A percentile compares a stretch with the other conserved stretches of the same genome.
Evolutionary conservation across 768 basidiomycete genomes (phyloP).

Genomic region (Mrakia blollopis): DNA sequence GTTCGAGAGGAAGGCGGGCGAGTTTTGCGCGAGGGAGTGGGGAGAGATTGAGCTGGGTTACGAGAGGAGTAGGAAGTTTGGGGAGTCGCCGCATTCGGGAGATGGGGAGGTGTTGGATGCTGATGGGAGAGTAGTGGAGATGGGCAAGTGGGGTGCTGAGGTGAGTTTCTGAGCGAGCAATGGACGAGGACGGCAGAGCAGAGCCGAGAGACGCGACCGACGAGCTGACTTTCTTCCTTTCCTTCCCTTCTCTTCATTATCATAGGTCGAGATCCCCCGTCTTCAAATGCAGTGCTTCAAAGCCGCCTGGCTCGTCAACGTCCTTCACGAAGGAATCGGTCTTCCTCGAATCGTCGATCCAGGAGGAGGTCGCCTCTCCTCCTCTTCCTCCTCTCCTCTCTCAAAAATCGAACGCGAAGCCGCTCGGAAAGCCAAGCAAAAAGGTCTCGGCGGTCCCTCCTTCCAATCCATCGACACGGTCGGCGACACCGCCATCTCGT

Average conservation of each 20-base stretch:
- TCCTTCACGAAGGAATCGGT: slow-evolving; percentile 91
- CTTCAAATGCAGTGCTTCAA: slow-evolving; percentile 99
- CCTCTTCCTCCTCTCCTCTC: background rate
- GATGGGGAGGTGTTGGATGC: slow-evolving; percentile 42
- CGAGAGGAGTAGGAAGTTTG: slow-evolving; percentile 48
- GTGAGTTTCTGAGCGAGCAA: slow-evolving; percentile 46
- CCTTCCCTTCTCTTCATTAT: background rate
- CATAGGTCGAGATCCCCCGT: slow-evolving; percentile 69
- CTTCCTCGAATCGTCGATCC: slow-evolving; percentile 81
- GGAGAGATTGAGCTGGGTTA: slow-evolving; percentile 53
- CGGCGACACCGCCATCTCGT: slow-evolving; percentile 86
- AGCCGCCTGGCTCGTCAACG: slow-evolving; percentile 94
- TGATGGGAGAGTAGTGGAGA: slow-evolving; percentile 26
- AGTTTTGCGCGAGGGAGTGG: slow-evolving; percentile 82
- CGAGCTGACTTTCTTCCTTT: too few species aligned
- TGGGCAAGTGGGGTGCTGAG: slow-evolving; percentile 44
- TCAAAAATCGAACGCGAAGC: slow-evolving; percentile 56
- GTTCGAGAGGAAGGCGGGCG: slow-evolving; percentile 85
- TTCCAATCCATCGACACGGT: slow-evolving; percentile 94
- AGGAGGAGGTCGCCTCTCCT: background rate
- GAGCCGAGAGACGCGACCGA: background rate
- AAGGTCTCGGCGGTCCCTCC: slow-evolving; percentile 67
- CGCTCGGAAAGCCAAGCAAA: slow-evolving; percentile 67
- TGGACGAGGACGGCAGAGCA: background rate
- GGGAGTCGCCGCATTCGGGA: slow-evolving; percentile 48